phyloP scores from a whole-genome alignment of 140 eudicot genomes.

The Oenanthe javanica region DNA sequence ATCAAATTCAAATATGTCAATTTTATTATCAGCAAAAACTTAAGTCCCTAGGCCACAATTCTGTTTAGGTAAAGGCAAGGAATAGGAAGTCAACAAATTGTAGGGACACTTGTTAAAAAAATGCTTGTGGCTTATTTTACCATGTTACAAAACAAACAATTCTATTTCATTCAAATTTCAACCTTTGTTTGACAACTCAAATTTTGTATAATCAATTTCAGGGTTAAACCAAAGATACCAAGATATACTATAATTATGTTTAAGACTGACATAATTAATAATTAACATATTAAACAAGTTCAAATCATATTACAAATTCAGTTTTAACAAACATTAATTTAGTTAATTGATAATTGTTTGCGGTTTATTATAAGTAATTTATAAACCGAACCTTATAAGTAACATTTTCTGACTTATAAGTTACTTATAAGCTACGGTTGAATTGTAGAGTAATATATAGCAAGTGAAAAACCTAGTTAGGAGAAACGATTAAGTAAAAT shows the following conservation, averaged over 20 bases:
- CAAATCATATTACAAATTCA: background rate
- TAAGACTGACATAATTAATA: background rate
- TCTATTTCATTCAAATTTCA: background rate
- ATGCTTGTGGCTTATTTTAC: background rate
- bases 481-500: background rate
- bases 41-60: background rate
- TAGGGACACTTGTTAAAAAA: background rate
- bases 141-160: background rate
- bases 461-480: background rate
- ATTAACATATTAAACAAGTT: too few relatives aligned
- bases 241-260: background rate
- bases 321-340: background rate
- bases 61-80: background rate
- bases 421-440: too few relatives aligned
- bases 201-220: too few relatives aligned
- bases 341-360: background rate
- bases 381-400: too few relatives aligned
- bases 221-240: too few relatives aligned
- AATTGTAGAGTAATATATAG: background rate
- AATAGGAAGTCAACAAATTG: background rate
- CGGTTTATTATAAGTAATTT: too few relatives aligned
- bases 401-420: too few relatives aligned
- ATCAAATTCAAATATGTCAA: background rate
- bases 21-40: background rate
- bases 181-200: background rate